Base-by-base conservation (phyloP, 176 grass and related monocot genomes). In the Zoysia japonica region DNA sequence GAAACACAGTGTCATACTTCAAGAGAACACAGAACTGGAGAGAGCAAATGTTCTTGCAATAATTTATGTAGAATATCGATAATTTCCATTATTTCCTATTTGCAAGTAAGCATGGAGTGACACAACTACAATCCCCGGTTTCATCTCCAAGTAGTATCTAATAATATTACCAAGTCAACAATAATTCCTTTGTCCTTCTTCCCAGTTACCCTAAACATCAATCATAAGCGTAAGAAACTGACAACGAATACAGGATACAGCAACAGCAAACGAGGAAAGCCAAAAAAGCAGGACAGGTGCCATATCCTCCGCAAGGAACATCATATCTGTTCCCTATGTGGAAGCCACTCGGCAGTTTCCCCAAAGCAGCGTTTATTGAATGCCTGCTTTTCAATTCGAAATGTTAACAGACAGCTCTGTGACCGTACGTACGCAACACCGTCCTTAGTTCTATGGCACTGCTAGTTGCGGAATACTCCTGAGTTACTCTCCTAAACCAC, bases 241-340 rank as follows among this genome's bases (percentile, higher is more conserved):
- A 70, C 39, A 68, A 70, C 39, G 28, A 71, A 46, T 16, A 37
- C 71, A 65, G 47, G 45, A 52, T 12, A 15, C 71, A 71, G 16
- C 55, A 37, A 62, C 17, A 0, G 47, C n/a, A 45, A 47, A 74
- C 6, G 56, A 11, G n/a, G 59, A 19, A 11, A 67, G 49, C 49
- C 72, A 75, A 20, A 54, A 69, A 81, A 54, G 61, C 16, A 77
- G 49, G 45, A 66, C 40, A 47, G 11, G 28, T 47, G 61, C 20
- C 16, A 76, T 67, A 75, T 62, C 52, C 47, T 88, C 62, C 60
- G 72, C 36, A 68, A 55, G 63, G 77, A 38, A 28, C 76, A 68
- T 19, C 63, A 79, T 14, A 17, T 11, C 3, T 67, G 38, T 42
- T 55, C 49, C 48, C 63, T 53, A 55, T 79, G 47, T 20, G 64